Evolutionary conservation across 2,329 filamentous ascomycete genomes (phyloP), one percentile per base, ranked within the genome.

Genomic region (Diaporthe vaccinii): DNA sequence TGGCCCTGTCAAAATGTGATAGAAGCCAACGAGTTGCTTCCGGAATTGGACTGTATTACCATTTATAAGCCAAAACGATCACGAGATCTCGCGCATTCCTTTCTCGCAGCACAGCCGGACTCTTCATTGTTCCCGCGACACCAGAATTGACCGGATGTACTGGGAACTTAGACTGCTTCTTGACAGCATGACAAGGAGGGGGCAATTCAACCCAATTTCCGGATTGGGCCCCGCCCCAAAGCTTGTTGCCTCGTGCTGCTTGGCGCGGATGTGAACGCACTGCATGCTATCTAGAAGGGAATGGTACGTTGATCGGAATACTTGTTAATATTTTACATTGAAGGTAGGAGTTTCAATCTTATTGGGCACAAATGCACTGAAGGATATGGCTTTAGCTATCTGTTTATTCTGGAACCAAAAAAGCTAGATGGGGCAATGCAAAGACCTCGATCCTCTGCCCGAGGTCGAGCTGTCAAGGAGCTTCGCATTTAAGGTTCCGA

Each of bases 291-390:
- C 6, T 20, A 39, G 46, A 51, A 53, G 28, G n/a, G 5, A 4
- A 9, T 15, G 12, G 22, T 5, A 44, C 9, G 7, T 4, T 3
- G 2, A 12, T 61, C 5, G 9, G 3, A 36, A n/a, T n/a, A 14
- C 14, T 7, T 39, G 22, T 10, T 39, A 3, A n/a, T 14, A 6
- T 3, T 28, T 6, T 17, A 28, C 3, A 12, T 25, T 8, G 3
- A 12, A 15, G 20, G 0, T 5, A 15, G 14, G 1, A 39, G 0
- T 25, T 4, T 1, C 17, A 46, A 4, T 17, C 5, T 15, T 1
- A 6, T 28, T 2, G 15, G 6, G 22, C 2, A 31, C 1, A 9
- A 44, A 28, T 8, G 10, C 6, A 7, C 9, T 2, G 4, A 51
- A 51, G 6, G 2, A 8, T 34, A 2, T 9, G 15, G 15, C 10